phyloP scores from a whole-genome alignment of 2,329 filamentous ascomycete species.

The Raffaelea ambrosiae region DNA sequence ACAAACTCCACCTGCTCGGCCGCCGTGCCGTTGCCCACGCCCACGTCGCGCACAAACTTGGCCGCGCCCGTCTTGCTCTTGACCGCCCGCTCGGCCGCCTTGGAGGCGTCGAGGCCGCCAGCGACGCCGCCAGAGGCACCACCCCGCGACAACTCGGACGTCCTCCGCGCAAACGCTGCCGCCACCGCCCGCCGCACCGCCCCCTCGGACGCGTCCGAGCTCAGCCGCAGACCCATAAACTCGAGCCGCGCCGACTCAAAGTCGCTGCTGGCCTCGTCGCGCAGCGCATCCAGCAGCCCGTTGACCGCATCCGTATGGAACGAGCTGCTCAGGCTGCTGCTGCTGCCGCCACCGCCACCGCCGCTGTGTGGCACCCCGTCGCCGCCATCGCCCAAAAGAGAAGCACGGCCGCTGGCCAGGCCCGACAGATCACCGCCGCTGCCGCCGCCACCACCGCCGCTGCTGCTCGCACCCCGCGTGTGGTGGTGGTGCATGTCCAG shows the following conservation, averaged over 20 bases:
- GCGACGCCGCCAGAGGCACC: slow-evolving; percentile 37
- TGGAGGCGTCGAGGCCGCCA: slow-evolving; percentile 43
- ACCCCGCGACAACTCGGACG: slow-evolving; percentile 56
- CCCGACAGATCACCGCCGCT: not conserved
- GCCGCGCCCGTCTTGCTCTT: slow-evolving; percentile 43
- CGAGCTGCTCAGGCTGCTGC: slow-evolving; percentile 32
- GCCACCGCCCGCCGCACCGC: slow-evolving; percentile 84
- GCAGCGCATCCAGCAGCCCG: slow-evolving; percentile 79
- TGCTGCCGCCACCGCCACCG: slow-evolving; percentile 8
- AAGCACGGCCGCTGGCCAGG: no score
- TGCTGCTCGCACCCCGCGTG: slow-evolving; percentile 1
- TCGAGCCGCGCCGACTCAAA: slow-evolving; percentile 81
- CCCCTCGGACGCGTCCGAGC: slow-evolving; percentile 79
- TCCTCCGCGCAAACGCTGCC: slow-evolving; percentile 73
- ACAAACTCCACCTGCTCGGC: slow-evolving; percentile 82
- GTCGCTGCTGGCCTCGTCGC: slow-evolving; percentile 61
- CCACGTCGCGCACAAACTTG: slow-evolving; percentile 28
- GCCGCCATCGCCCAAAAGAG: not conserved
- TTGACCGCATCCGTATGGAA: slow-evolving; percentile 85
- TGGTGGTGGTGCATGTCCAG: slow-evolving; percentile 57
- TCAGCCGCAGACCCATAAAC: slow-evolving; percentile 86
- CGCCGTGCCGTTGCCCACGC: slow-evolving; percentile 43
- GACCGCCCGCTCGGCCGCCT: slow-evolving; percentile 57
- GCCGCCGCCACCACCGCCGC: not conserved
- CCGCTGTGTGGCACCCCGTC: not conserved